Base-by-base conservation (phyloP, 2,329 filamentous ascomycete species). In the Daldinia sp. region DNA sequence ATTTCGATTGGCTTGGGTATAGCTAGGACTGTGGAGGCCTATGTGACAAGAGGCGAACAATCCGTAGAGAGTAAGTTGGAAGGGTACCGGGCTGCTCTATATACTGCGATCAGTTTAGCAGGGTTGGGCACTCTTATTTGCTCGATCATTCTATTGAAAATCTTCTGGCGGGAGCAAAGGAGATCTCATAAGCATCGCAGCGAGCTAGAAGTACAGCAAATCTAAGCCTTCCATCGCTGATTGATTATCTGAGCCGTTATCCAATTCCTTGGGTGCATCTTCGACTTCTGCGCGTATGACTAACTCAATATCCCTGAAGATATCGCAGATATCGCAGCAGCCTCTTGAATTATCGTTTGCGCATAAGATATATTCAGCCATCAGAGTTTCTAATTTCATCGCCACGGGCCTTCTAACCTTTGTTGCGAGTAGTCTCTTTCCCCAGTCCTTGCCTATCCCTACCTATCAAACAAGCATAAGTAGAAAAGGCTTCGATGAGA, bases 1-100 rank as follows among this genome's bases (percentile, higher is more conserved):
- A 90, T 91, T 30, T 86, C 85, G 1, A 74, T 91, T 2, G 87
- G 86, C 0, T 78, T 92, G 0, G 89, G 88, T 0, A 82, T 92
- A 45, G 88, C 88, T 0, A 88, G 87, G 0, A 90, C 87, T 0
- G 82, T 90, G 2, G 87, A 90, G 70, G 75, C 76, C 0, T 75
- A 78, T 4, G 71, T 79, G 0, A 70, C 71, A 39, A 52, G 35
- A 27, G 66, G 63, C 5, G 58, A 53, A 10, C 27, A 39, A 34
- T 66, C 64, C 3, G 27, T 34, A 17, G 21, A 60, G 13, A 54
- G 47, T 30, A 67, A 64, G 45, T 54, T 73, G 23, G 50, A 49
- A 29, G 70, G 71, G 7, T 71, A 71, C 15, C 66, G 65, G 64
- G 69, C 64, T 3, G 71, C 68, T 19, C 58, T 68, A 30, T 72